Conservation (phyloP, 257 asterid species). For the Solanum phureja region DNA sequence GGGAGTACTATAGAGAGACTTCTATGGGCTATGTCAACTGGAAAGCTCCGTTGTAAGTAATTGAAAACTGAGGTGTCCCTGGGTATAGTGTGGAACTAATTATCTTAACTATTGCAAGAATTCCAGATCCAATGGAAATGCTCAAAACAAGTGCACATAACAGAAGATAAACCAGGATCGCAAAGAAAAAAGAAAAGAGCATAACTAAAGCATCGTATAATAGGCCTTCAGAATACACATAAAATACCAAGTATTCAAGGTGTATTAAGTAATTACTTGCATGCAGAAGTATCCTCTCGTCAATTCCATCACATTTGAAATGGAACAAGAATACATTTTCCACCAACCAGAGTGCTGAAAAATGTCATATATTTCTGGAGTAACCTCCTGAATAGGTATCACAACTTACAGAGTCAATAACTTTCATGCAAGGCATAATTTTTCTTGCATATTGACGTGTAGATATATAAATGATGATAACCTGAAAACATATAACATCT, state of each 20-base stretch:
- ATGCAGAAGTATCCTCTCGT: conserved; percentile 71
- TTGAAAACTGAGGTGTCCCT: not conserved
- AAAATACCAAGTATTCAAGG: not conserved
- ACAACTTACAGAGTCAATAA: not conserved
- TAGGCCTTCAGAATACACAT: not conserved
- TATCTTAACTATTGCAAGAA: not conserved
- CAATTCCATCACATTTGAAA: conserved; percentile 26
- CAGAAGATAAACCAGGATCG: not conserved
- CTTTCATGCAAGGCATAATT: not conserved
- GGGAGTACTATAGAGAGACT: not conserved
- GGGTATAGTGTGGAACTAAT: not conserved
- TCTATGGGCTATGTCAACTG: not conserved
- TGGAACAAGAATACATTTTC: conserved; percentile 75
- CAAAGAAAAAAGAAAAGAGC: not conserved
- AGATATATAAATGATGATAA: not conserved
- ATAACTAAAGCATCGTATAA: not conserved
- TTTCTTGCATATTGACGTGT: not conserved
- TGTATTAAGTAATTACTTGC: conserved; percentile 41
- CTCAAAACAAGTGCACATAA: not conserved
- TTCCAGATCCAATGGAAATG: not conserved
- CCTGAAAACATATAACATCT: conserved; percentile 91
- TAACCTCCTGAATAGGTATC: conserved; percentile 63
- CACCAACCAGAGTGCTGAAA: conserved; percentile 75
- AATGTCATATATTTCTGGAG: conserved; percentile 47
- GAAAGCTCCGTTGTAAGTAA: not conserved